phyloP scores from a whole-genome alignment of 108 stramenopile genomes.

The Fragilaria radians region DNA sequence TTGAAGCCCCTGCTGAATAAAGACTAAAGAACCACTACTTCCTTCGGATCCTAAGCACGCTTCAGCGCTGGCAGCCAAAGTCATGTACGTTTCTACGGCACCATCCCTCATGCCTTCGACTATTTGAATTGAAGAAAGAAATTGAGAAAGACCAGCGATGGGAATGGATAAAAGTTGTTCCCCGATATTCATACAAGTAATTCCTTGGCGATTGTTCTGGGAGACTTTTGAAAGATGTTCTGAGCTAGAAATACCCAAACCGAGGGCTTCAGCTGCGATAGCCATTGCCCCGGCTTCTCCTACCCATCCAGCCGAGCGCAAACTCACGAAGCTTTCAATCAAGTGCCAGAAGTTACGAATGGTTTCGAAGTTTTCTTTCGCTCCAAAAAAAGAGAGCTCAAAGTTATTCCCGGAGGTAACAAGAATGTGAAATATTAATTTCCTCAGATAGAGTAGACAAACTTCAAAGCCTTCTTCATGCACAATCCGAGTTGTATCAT shows the following conservation, averaged over 20 bases:
- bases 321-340: slow-evolving; percentile 48
- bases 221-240: slow-evolving; percentile 25
- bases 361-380: slow-evolving; percentile 13
- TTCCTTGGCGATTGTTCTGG: slow-evolving; percentile 21
- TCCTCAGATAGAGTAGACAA: slow-evolving; percentile 49
- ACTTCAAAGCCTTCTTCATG: slow-evolving; percentile 25
- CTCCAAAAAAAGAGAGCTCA: slow-evolving; percentile 28
- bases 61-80: slow-evolving; percentile 53
- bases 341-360: slow-evolving; percentile 41
- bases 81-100: slow-evolving; percentile 10
- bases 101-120: background rate
- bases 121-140: slow-evolving; percentile 37
- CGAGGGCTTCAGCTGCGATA: slow-evolving; percentile 80
- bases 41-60: slow-evolving; percentile 53
- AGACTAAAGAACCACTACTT: slow-evolving; percentile 46
- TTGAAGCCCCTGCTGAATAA: slow-evolving; percentile 53
- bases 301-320: slow-evolving; percentile 63
- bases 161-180: slow-evolving; percentile 32
- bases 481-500: slow-evolving; percentile 6
- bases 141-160: slow-evolving; percentile 39
- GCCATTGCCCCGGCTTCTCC: slow-evolving; percentile 91
- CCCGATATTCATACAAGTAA: slow-evolving; percentile 20
- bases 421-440: slow-evolving; percentile 54
- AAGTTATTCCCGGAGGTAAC: slow-evolving; percentile 43
- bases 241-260: slow-evolving; percentile 70